A percentile compares a stretch with the other conserved stretches of the same genome.
Evolutionary conservation across 352 stramenopile species (phyloP).

Genomic region (Globisporangium megalacanthum): DNA sequence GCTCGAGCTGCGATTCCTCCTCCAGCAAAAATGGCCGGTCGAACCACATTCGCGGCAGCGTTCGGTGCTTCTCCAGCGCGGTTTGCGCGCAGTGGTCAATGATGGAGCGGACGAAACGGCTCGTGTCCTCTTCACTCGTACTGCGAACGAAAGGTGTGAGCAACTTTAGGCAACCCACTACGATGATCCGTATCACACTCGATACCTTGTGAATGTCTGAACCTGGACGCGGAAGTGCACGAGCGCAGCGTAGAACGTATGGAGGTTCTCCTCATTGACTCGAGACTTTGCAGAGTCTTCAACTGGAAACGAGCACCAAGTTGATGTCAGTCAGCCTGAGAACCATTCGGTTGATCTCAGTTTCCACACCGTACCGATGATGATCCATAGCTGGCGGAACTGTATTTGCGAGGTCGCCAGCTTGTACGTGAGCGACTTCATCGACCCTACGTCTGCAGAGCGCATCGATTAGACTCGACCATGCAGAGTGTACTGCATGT

Average conservation of each 20-base stretch:
- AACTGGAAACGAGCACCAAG: conserved; percentile 10
- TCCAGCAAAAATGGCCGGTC: conserved; percentile 66
- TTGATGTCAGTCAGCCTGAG: not conserved
- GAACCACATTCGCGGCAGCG: conserved; percentile 68
- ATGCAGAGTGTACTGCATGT: not conserved
- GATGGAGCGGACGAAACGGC: conserved; percentile 36
- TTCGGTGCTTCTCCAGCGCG: conserved; percentile 31
- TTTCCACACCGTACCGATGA: conserved; percentile 36
- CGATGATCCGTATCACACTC: too few relatives aligned
- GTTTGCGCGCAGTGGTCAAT: conserved; percentile 48
- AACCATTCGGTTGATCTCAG: not conserved
- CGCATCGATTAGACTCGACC: not conserved
- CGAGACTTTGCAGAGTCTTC: conserved; percentile 1
- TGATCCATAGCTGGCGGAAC: conserved; percentile 51
- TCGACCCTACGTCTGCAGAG: conserved; percentile 10
- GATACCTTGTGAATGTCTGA: conserved; percentile 43
- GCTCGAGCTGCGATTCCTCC: conserved; percentile 71
- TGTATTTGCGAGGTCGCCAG: conserved; percentile 54
- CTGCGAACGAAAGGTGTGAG: conserved; percentile 12
- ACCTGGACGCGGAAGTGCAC: conserved; percentile 52
- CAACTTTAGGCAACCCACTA: too few relatives aligned
- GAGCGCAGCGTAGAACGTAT: conserved; percentile 47
- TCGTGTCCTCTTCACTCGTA: conserved; percentile 31
- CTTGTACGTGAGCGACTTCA: conserved; percentile 53
- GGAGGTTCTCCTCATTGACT: conserved; percentile 15